These are phyloP conservation scores for Prunus davidiana DNA, from an alignment of 306 rosid genomes.

Conservation along the genomic window DNA sequence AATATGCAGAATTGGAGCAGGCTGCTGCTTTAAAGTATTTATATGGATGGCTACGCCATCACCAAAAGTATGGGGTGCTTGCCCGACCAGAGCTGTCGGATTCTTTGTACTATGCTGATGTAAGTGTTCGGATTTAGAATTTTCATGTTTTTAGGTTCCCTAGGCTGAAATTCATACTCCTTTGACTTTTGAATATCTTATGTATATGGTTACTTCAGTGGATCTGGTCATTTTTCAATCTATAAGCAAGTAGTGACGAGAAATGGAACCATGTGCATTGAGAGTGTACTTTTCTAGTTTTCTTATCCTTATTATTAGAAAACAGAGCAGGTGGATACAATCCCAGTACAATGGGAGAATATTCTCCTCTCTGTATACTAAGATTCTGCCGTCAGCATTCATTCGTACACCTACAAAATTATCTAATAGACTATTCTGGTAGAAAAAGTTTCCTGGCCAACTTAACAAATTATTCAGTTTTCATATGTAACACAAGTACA, in stretches of 20 bases:
- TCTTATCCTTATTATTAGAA: not conserved
- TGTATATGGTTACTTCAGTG: no score
- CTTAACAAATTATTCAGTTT: not conserved
- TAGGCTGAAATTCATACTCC: not conserved
- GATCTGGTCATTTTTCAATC: no score
- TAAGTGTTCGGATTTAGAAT: conserved; percentile 42
- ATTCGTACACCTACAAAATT: no score
- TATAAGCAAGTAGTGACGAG: no score
- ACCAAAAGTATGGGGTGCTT: conserved; percentile 79
- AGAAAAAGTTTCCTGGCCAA: not conserved
- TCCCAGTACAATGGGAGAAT: no score
- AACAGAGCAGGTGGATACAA: not conserved
- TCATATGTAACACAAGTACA: not conserved
- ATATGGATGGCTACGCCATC: conserved; percentile 85
- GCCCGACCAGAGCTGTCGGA: conserved; percentile 69
- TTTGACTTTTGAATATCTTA: no score
- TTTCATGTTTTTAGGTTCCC: not conserved
- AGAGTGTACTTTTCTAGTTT: not conserved
- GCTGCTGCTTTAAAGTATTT: conserved; percentile 78
- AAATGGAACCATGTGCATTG: no score
- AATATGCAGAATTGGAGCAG: conserved; percentile 88
- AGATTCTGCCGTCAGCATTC: no score
- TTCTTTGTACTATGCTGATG: conserved; percentile 87
- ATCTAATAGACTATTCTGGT: no score
- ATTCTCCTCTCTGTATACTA: not conserved